These are phyloP conservation scores for Botrytis deweyae DNA, from an alignment of 2,329 filamentous ascomycete species.

Conservation along the genomic window DNA sequence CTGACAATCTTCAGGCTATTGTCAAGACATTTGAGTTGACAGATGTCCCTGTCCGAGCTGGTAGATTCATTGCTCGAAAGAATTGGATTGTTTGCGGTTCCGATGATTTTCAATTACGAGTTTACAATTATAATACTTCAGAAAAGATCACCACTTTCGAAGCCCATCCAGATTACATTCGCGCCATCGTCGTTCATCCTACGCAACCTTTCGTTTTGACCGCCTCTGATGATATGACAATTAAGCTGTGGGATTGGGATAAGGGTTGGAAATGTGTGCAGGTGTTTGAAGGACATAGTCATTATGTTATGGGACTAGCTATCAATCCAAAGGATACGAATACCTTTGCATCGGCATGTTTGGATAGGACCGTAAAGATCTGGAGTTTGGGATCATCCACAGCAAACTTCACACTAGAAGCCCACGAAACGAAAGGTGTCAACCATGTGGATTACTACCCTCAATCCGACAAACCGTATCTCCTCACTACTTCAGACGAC, in stretches of 20 bases:
- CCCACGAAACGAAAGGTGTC: slow-evolving; percentile 94
- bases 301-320: slow-evolving; percentile 94
- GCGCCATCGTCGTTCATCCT: slow-evolving; percentile 92
- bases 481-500: slow-evolving; percentile 95
- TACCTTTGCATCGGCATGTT: slow-evolving; percentile 87
- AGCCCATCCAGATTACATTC: slow-evolving; percentile 97
- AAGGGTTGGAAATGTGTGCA: slow-evolving; percentile 95
- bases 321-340: slow-evolving; percentile 98
- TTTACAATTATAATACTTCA: slow-evolving; percentile 99
- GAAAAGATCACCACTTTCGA: slow-evolving; percentile 98
- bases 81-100: slow-evolving; percentile 98
- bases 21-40: slow-evolving; percentile 99
- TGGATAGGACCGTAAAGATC: slow-evolving; percentile 96
- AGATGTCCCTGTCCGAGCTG: slow-evolving; percentile 95
- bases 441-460: slow-evolving; percentile 94
- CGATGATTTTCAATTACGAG: slow-evolving; percentile 83
- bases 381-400: slow-evolving; percentile 94
- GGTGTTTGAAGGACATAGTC: slow-evolving; percentile 92
- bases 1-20: slow-evolving; percentile 58
- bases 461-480: slow-evolving; percentile 75
- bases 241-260: slow-evolving; percentile 99
- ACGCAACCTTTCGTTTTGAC: slow-evolving; percentile 95
- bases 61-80: slow-evolving; percentile 94
- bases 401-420: slow-evolving; percentile 94
- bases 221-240: slow-evolving; percentile 97